A percentile compares a stretch with the other conserved stretches of the same genome.
phyloP scores from a whole-genome alignment of 2,329 filamentous ascomycete species.

The Microcyclosporella mali region DNA sequence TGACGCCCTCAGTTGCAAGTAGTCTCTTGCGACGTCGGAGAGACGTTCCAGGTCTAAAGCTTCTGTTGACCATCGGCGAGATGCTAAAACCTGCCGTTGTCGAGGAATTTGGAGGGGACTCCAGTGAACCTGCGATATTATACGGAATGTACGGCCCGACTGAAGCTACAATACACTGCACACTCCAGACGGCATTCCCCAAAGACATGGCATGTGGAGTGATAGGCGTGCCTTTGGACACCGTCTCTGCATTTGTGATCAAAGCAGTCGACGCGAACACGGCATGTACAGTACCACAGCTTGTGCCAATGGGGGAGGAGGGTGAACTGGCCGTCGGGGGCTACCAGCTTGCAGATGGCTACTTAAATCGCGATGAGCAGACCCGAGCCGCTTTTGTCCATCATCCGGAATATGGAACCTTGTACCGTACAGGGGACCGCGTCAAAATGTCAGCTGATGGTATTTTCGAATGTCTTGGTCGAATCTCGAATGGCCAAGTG shows the following conservation, averaged over 20 bases:
- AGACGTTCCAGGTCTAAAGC: slow-evolving; percentile 60
- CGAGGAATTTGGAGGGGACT: slow-evolving; percentile 65
- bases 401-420: slow-evolving; percentile 55
- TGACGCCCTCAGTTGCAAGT: slow-evolving; percentile 81
- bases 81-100: slow-evolving; percentile 79
- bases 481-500: slow-evolving; percentile 73
- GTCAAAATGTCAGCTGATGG: slow-evolving; percentile 63
- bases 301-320: slow-evolving; percentile 60
- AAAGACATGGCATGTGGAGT: slow-evolving; percentile 54
- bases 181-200: slow-evolving; percentile 60
- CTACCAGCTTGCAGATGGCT: slow-evolving; percentile 69
- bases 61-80: slow-evolving; percentile 83
- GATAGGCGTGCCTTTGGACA: slow-evolving; percentile 73
- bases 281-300: slow-evolving; percentile 23
- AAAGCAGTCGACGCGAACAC: slow-evolving; percentile 23
- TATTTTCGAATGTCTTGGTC: slow-evolving; percentile 73
- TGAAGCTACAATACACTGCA: slow-evolving; percentile 87
- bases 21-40: slow-evolving; percentile 64
- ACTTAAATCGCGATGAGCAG: slow-evolving; percentile 74
- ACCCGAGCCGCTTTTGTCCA: slow-evolving; percentile 66
- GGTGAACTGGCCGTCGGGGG: slow-evolving; percentile 82
- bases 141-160: slow-evolving; percentile 95
- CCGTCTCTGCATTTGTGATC: slow-evolving; percentile 71
- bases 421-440: slow-evolving; percentile 84
- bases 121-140: slow-evolving; percentile 55